A percentile compares a stretch with the other conserved stretches of the same genome.
Conservation (phyloP, 2,329 filamentous ascomycete genomes). For the Sarocladium brachiariae region DNA sequence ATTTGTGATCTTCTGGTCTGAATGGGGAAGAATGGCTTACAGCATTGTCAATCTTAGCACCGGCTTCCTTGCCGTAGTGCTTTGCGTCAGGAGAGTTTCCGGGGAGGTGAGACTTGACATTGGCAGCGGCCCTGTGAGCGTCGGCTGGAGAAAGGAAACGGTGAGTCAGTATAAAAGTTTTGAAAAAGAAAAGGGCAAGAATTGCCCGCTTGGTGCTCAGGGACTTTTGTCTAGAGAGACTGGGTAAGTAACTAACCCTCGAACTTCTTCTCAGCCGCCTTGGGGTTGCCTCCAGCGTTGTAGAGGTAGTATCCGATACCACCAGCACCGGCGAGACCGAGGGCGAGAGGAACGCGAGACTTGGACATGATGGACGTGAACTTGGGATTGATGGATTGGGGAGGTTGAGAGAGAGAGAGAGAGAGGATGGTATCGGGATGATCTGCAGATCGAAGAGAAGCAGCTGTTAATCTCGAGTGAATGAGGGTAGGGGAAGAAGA, state of each 20-base stretch:
- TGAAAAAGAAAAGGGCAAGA: too few species aligned
- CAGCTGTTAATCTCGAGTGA: too few species aligned
- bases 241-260: conserved; percentile 55
- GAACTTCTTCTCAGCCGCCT: conserved; percentile 76
- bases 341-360: conserved; percentile 38
- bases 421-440: background rate
- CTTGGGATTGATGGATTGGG: background rate
- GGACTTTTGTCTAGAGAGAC: background rate
- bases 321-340: conserved; percentile 58
- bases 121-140: conserved; percentile 59
- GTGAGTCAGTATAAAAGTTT: too few species aligned
- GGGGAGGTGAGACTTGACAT: conserved; percentile 59
- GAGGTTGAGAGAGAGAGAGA: background rate
- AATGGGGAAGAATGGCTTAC: conserved; percentile 39
- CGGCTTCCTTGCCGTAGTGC: conserved; percentile 37
- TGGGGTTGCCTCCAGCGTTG: conserved; percentile 71
- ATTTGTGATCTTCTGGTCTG: background rate
- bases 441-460: background rate
- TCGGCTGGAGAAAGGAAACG: conserved; percentile 55
- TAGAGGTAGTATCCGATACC: conserved; percentile 89
- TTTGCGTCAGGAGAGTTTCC: conserved; percentile 54
- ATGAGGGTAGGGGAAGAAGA: background rate
- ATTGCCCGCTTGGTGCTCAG: too few species aligned
- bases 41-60: conserved; percentile 60
- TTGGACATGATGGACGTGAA: conserved; percentile 35